Base-by-base conservation (phyloP, 805 yeast species). In the Saccharomycopsis fibuligera region DNA sequence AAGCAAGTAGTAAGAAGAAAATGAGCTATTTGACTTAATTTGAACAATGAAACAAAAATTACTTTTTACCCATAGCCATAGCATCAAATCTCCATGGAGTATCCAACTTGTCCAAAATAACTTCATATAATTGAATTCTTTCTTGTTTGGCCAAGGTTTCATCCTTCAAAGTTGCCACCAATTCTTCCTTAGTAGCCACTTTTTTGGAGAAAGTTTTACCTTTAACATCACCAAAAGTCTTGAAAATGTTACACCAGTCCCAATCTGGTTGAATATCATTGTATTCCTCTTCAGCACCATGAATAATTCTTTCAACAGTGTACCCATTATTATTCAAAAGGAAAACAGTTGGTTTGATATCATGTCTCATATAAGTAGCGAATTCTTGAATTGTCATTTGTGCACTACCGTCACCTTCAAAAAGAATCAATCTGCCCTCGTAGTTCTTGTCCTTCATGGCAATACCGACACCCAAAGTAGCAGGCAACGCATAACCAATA, bases 371-470 rank as follows among this genome's bases (percentile, higher is more conserved):
- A 59, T 76, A 78, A 2, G 86, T 73, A 0, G 87, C 77, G 44
- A 82, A 64, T 61, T 90, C 97, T 70, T 90, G 96, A 48, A 84
- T 72, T 3, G 96, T 88, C 96, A 90, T 86, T 68, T 87, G 96
- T 2, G 96, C 91, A 2, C 96, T 82, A 1, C 97, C 97, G 63
- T 90, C 97, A 48, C 97, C 96, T 69, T 86, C 89, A 16, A 87
- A 67, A 22, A 89, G 68, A 19, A 87, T 70, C 41, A 89, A 71
- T 58, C 95, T 75, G 29, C 81, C 74, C 2, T 58, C 45, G 33
- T 60, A 60, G 36, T 58, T 58, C 10, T 57, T 54, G 58, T 85
- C 95, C 44, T 73, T 70, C 66, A 76, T 68, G 0, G 91, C 96
- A 48, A 86, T 67, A 17, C 86, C 80, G 23, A 82, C 84, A 44